phyloP scores from a whole-genome alignment of 2,329 filamentous ascomycete genomes.

The Exophiala sp. region DNA sequence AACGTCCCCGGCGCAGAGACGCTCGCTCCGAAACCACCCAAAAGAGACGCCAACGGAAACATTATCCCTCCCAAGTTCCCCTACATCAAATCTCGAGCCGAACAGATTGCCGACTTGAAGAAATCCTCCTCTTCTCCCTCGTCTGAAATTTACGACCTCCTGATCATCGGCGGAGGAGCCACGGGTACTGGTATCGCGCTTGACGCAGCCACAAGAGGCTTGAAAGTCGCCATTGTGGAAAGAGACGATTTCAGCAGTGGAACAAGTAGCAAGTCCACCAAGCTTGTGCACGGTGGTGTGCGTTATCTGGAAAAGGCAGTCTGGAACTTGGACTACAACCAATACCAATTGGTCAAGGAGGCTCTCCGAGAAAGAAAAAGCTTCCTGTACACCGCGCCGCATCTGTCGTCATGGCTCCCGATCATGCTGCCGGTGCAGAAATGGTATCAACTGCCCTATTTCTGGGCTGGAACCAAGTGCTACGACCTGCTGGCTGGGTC shows the following conservation, averaged over 20 bases:
- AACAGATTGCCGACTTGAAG: constrained; percentile 50
- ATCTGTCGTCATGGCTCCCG: constrained; percentile 72
- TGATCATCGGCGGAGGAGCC: constrained; percentile 72
- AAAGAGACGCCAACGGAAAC: constrained; percentile 48
- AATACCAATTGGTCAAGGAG: constrained; percentile 71
- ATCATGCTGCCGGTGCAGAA: constrained; percentile 76
- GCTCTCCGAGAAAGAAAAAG: constrained; percentile 75
- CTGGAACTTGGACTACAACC: constrained; percentile 76
- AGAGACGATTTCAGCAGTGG: constrained; percentile 76
- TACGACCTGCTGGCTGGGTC: constrained; percentile 82
- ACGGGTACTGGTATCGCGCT: constrained; percentile 78
- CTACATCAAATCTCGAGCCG: constrained; percentile 44
- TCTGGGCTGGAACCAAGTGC: constrained; percentile 66
- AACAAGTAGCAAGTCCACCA: constrained; percentile 81
- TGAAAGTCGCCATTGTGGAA: constrained; percentile 77
- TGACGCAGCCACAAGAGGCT: constrained; percentile 69
- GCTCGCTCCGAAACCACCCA: constrained; percentile 50
- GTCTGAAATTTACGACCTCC: constrained; percentile 61
- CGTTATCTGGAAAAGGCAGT: constrained; percentile 80
- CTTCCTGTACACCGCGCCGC: constrained; percentile 74
- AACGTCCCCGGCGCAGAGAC: constrained; percentile 51
- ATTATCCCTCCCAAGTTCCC: constrained; percentile 51
- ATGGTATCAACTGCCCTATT: constrained; percentile 79
- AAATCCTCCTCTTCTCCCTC: constrained; percentile 51
- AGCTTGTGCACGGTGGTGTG: constrained; percentile 77